Conservation (phyloP, 768 basidiomycete species). For the Agaricus bisporus region DNA sequence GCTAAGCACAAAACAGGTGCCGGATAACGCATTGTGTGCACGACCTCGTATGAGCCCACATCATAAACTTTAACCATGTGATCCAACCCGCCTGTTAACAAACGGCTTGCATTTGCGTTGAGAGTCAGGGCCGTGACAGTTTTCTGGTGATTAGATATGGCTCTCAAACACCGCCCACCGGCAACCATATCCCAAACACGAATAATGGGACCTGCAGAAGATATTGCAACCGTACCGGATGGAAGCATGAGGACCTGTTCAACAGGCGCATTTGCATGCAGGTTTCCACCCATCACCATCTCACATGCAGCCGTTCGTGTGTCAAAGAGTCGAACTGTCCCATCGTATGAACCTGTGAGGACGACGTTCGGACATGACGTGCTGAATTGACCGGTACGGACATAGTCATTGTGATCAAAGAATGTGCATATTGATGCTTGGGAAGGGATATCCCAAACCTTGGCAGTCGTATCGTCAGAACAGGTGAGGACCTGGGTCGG, state of each 20-base stretch:
- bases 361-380: conserved; percentile 77
- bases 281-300: conserved; percentile 63
- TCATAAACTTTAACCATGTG: conserved; percentile 99
- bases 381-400: conserved; percentile 87
- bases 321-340: conserved; percentile 85
- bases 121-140: conserved; percentile 88
- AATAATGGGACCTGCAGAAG: conserved; percentile 87
- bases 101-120: conserved; percentile 65
- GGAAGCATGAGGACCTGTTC: conserved; percentile 94
- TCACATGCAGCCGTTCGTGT: conserved; percentile 77
- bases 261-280: conserved; percentile 54
- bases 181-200: conserved; percentile 94
- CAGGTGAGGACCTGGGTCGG: conserved; percentile 88
- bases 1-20: conserved; percentile 88
- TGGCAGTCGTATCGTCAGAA: conserved; percentile 93
- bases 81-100: conserved; percentile 88
- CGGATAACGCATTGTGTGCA: conserved; percentile 98
- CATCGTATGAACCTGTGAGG: conserved; percentile 93
- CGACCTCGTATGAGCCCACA: conserved; percentile 86
- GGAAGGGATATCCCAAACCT: conserved; percentile 93
- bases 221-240: conserved; percentile 78
- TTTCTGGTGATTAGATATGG: conserved; percentile 97
- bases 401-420: conserved; percentile 87
- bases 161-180: conserved; percentile 83
- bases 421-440: conserved; percentile 77